These are phyloP conservation scores for Rhodotorula sphaerocarpa DNA, from an alignment of 768 basidiomycete species.

Conservation along the genomic window DNA sequence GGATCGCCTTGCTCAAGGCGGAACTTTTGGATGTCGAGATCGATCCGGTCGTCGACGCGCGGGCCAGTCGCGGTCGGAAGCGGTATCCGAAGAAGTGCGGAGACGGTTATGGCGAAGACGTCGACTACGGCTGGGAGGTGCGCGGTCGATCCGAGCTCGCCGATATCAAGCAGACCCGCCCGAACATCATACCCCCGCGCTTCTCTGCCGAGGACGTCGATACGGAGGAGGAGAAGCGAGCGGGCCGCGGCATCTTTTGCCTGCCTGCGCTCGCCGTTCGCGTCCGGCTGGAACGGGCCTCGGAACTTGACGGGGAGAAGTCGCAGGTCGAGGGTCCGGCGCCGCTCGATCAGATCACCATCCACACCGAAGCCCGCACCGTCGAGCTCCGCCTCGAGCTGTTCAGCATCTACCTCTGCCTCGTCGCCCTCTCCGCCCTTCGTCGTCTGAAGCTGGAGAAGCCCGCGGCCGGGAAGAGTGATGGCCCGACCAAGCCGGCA, in stretches of 20 bases:
- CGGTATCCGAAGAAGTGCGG: neutral
- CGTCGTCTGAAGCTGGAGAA: slow-evolving; percentile 2
- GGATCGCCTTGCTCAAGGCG: slow-evolving; percentile 23
- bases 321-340: neutral
- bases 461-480: no score
- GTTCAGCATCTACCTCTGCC: slow-evolving; percentile 58
- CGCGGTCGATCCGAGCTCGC: slow-evolving; percentile 25
- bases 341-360: slow-evolving; percentile 21
- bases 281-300: slow-evolving; percentile 3
- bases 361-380: slow-evolving; percentile 26
- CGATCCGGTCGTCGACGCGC: slow-evolving; percentile 36
- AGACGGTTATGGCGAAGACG: neutral
- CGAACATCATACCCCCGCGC: slow-evolving; percentile 10
- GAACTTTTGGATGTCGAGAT: slow-evolving; percentile 12
- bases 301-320: slow-evolving; percentile 11
- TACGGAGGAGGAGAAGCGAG: neutral
- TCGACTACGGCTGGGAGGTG: slow-evolving; percentile 33
- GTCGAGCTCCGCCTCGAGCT: slow-evolving; percentile 44
- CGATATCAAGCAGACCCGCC: slow-evolving; percentile 3
- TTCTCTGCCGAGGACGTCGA: neutral
- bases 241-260: slow-evolving; percentile 14
- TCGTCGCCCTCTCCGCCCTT: slow-evolving; percentile 34
- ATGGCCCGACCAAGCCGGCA: no score
- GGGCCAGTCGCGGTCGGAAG: slow-evolving; percentile 5
- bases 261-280: slow-evolving; percentile 12